Evolutionary conservation across 2,329 filamentous ascomycete species (phyloP), one percentile per base, ranked within the genome.

Genomic region (Diaporthe destruens): DNA sequence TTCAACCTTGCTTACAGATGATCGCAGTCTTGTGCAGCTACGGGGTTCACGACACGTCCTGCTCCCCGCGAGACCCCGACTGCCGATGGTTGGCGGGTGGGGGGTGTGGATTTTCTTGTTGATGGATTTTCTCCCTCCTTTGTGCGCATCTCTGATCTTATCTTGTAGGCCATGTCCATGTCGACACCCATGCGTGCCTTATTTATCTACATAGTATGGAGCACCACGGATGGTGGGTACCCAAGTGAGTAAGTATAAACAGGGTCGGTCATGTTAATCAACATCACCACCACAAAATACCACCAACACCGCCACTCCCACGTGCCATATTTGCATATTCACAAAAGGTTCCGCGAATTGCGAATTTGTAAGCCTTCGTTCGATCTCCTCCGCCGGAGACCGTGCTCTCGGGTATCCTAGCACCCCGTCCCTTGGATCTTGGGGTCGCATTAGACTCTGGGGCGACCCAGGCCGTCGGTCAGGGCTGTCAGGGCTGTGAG

Each of bases 1-100:
- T 65, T 65, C 61, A 65, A 65, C 44, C 14, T 36, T 65, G 61
- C 44, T 65, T 65, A 65, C 61, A 34, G 61, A 65, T 65, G 61
- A 65, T 65, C 59, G 25, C 59, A 65, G 16, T 20, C 18, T 8
- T 44, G 36, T 61, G 36, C 59, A 63, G 42, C 14, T 29, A 29
- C 29, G 8, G 6, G 20, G 3, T 23, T 34, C 42, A n/a, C 53
- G 12, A 49, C 42, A 32, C 39, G 32, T 29, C 39, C 25, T 44
- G 23, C 57, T 11, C 25, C n/a, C 39, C 23, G 2, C 29, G 29
- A 29, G 29, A 29, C 29, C 29, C 56, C 36, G 39, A 61, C 36
- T 44, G 8, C 57, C 18, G 57, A 49, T 18, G 6, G 1, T 25
- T 29, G 29, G 29, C 2, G 29, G 29, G 29, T 29, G 29, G 29